Conservation (phyloP, 148 eudicot genomes). For the Nyssa sinensis region DNA sequence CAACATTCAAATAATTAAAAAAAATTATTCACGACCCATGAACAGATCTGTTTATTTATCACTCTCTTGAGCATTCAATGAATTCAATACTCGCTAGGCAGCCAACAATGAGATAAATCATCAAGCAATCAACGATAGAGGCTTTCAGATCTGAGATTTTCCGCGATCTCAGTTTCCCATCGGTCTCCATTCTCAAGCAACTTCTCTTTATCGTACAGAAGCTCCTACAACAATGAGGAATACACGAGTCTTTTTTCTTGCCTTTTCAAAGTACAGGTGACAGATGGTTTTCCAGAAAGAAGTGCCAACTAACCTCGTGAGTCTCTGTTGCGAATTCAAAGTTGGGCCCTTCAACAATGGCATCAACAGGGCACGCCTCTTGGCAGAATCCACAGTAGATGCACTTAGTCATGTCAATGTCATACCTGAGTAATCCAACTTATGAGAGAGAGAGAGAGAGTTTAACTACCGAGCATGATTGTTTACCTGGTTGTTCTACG, state of each 20-base stretch:
- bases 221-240: constrained; percentile 51
- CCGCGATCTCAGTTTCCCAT: constrained; percentile 98
- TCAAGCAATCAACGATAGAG: constrained; percentile 64
- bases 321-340: constrained; percentile 87
- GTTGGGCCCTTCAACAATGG: constrained; percentile 85
- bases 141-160: constrained; percentile 93
- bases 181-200: constrained; percentile 95
- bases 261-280: too few relatives aligned
- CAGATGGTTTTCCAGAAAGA: too few relatives aligned
- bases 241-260: background rate
- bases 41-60: constrained; percentile 12
- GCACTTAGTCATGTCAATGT: constrained; percentile 77
- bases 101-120: background rate
- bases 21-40: background rate
- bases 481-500: constrained; percentile 71
- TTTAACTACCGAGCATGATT: background rate
- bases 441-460: background rate
- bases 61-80: background rate
- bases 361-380: constrained; percentile 92
- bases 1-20: background rate
- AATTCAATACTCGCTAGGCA: background rate
- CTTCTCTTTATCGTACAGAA: constrained; percentile 96
- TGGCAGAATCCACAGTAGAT: constrained; percentile 91
- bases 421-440: constrained; percentile 38
- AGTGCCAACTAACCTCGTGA: constrained; percentile 46